These are phyloP conservation scores for Blastomyces gilchristii DNA, from an alignment of 2,329 filamentous ascomycete genomes.

Conservation along the genomic window DNA sequence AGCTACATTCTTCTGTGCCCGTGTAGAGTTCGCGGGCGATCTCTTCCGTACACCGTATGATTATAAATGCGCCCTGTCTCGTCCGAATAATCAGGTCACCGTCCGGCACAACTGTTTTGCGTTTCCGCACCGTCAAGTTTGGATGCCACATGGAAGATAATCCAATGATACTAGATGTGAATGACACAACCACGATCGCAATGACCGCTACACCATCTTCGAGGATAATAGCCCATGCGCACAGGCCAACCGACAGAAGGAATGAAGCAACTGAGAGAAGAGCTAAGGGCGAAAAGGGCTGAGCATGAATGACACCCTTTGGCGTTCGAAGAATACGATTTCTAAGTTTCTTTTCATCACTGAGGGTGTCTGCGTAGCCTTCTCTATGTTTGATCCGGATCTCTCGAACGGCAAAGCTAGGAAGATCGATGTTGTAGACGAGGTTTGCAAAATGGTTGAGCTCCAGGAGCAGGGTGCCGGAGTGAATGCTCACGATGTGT, in stretches of 20 bases:
- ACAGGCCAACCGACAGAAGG: constrained; percentile 22
- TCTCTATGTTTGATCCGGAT: constrained; percentile 20
- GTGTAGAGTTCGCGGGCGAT: constrained; percentile 54
- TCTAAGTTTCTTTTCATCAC: constrained; percentile 6
- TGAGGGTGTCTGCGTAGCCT: constrained; percentile 23
- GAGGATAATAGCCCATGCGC: constrained; percentile 23
- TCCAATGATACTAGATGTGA: constrained; percentile 46
- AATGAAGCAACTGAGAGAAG: constrained; percentile 45
- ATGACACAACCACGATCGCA: constrained; percentile 44
- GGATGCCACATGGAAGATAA: constrained; percentile 51
- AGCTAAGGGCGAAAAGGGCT: constrained; percentile 45
- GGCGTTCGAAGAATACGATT: constrained; percentile 3
- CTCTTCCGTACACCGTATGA: constrained; percentile 49
- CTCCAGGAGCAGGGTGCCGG: constrained; percentile 44
- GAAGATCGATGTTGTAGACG: constrained; percentile 44
- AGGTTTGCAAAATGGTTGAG: constrained; percentile 55
- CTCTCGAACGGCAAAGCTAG: constrained; percentile 42
- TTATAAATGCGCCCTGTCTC: constrained; percentile 49
- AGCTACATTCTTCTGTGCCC: constrained; percentile 51
- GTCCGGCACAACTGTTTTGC: constrained; percentile 40
- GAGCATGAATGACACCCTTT: constrained; percentile 13
- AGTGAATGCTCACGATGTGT: constrained; percentile 49
- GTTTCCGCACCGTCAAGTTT: constrained; percentile 43
- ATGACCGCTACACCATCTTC: constrained; percentile 44
- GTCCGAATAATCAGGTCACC: constrained; percentile 55